phyloP scores from a whole-genome alignment of 1,284 basidiomycete genomes.

The Singerocomus rubriflavus region DNA sequence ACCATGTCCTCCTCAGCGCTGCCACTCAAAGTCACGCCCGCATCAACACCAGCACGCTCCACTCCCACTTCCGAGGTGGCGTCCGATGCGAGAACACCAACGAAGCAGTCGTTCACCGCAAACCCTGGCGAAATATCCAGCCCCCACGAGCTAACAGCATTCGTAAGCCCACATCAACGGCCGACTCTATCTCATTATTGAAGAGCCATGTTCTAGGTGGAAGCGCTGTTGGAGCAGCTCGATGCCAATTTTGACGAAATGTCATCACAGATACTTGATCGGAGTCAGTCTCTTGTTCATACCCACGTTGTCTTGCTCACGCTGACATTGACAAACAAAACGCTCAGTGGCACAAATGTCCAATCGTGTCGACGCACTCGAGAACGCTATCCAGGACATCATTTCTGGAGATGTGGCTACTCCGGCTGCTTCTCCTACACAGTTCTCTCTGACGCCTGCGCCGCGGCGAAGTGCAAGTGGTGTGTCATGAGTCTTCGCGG shows the following conservation, averaged over 20 bases:
- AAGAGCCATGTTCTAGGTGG: constrained; percentile 50
- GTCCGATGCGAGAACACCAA: constrained; percentile 47
- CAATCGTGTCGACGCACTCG: constrained; percentile 74
- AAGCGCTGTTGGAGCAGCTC: constrained; percentile 71
- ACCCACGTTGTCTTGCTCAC: not conserved
- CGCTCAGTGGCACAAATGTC: constrained; percentile 79
- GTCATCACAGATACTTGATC: constrained; percentile 76
- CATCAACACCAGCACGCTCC: constrained; percentile 47
- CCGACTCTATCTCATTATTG: constrained; percentile 1
- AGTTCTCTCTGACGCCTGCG: constrained; percentile 24
- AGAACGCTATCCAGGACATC: constrained; percentile 79
- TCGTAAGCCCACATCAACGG: constrained; percentile 48
- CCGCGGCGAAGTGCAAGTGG: constrained; percentile 42
- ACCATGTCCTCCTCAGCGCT: constrained; percentile 46
- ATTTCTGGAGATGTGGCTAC: constrained; percentile 62
- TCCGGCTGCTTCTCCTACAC: constrained; percentile 49
- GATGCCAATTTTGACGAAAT: constrained; percentile 81
- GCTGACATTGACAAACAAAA: constrained; percentile 4
- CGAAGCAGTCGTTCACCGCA: constrained; percentile 34
- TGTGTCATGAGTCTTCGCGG: constrained; percentile 18
- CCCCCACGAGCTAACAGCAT: constrained; percentile 80
- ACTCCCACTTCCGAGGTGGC: constrained; percentile 31
- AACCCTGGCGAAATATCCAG: constrained; percentile 66
- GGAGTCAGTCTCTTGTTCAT: constrained; percentile 51
- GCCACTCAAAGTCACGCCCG: constrained; percentile 53